Evolutionary conservation across 495 filamentous ascomycete species (phyloP).

Genomic region (Xylaria bambusicola): DNA sequence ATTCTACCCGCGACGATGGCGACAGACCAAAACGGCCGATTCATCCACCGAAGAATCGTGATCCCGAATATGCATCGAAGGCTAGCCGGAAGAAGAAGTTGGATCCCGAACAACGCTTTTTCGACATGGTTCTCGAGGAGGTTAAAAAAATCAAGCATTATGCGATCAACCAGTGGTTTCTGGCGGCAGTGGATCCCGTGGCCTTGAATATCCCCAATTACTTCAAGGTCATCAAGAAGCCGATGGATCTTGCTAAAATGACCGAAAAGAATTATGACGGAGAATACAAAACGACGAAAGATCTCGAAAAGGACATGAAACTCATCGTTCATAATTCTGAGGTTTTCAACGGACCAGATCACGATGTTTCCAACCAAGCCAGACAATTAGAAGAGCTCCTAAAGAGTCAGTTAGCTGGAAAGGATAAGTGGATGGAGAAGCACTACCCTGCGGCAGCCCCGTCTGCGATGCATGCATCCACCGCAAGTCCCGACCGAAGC

Average conservation of each 20-base stretch:
- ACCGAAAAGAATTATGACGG: slow-evolving; percentile 72
- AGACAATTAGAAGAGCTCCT: slow-evolving; percentile 71
- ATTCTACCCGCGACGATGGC: slow-evolving; percentile 72
- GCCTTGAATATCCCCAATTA: slow-evolving; percentile 93
- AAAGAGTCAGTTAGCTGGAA: slow-evolving; percentile 69
- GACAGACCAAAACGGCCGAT: slow-evolving; percentile 90
- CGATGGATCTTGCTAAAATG: slow-evolving; percentile 89
- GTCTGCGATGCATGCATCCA: slow-evolving; percentile 40
- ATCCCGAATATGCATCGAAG: slow-evolving; percentile 77
- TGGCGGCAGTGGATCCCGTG: slow-evolving; percentile 85
- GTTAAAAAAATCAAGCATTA: slow-evolving; percentile 73
- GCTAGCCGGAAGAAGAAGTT: slow-evolving; percentile 93
- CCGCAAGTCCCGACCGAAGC: slow-evolving; percentile 45
- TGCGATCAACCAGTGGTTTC: slow-evolving; percentile 67
- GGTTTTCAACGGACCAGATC: slow-evolving; percentile 83
- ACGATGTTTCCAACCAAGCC: slow-evolving; percentile 70
- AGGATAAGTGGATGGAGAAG: slow-evolving; percentile 72
- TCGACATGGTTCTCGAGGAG: slow-evolving; percentile 77
- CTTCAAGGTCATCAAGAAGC: slow-evolving; percentile 89
- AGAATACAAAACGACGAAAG: slow-evolving; percentile 79
- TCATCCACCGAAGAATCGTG: slow-evolving; percentile 82
- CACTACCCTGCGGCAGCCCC: slow-evolving; percentile 64
- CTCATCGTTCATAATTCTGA: slow-evolving; percentile 88
- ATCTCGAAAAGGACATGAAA: slow-evolving; percentile 80
- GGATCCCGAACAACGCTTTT: slow-evolving; percentile 85